Conservation (phyloP, 2,329 filamentous ascomycete species). For the Ambrosiella beaveri region DNA sequence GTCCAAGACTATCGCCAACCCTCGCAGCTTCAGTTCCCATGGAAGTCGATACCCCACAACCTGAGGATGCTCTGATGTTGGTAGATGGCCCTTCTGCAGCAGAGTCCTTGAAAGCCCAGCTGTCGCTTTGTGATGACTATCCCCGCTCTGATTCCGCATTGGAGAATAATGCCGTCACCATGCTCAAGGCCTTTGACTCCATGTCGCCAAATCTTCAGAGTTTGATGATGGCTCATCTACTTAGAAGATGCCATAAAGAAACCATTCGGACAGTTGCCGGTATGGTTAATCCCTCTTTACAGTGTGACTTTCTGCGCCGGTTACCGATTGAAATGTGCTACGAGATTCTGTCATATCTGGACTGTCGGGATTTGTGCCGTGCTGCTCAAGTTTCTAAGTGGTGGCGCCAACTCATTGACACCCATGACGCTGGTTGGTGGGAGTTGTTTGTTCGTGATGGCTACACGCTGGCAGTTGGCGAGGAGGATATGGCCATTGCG, state of each 20-base stretch:
- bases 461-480: conserved; percentile 59
- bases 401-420: conserved; percentile 81
- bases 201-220: conserved; percentile 86
- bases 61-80: conserved; percentile 24
- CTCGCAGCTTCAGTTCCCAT: conserved; percentile 44
- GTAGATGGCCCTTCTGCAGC: conserved; percentile 1
- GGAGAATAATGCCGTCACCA: conserved; percentile 18
- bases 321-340: conserved; percentile 76
- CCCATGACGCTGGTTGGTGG: conserved; percentile 92
- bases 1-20: conserved; percentile 83
- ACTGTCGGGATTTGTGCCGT: conserved; percentile 69
- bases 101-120: background rate
- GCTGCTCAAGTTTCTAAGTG: conserved; percentile 87
- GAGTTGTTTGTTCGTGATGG: conserved; percentile 74
- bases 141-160: conserved; percentile 57
- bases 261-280: conserved; percentile 80
- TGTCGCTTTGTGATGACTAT: background rate
- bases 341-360: conserved; percentile 73
- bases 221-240: conserved; percentile 90
- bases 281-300: conserved; percentile 81
- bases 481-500: conserved; percentile 67
- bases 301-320: conserved; percentile 77
- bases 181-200: conserved; percentile 79
- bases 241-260: conserved; percentile 71
- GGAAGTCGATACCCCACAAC: conserved; percentile 26